phyloP scores from a whole-genome alignment of 1,284 basidiomycete genomes.

The Cutaneotrichosporon dermatis region DNA sequence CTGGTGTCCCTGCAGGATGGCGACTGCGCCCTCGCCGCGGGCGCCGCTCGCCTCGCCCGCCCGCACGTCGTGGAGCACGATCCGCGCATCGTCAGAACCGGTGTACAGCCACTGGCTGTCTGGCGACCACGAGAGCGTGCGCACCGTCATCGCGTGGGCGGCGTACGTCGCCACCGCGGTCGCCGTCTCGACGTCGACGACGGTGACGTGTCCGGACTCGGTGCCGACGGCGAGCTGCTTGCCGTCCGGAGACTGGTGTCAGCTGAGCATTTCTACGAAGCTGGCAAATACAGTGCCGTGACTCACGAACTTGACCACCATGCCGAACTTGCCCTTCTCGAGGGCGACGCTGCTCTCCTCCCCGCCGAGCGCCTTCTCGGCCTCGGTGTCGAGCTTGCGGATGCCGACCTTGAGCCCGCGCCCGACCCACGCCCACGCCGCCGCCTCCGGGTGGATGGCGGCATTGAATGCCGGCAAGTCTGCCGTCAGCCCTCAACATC shows the following conservation, averaged over 20 bases:
- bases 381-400: constrained; percentile 51
- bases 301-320: constrained; percentile 71
- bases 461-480: constrained; percentile 65
- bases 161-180: constrained; percentile 65
- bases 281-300: not conserved
- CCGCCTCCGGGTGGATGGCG: constrained; percentile 66
- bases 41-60: constrained; percentile 33
- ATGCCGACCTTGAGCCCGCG: constrained; percentile 63
- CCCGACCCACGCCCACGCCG: constrained; percentile 72
- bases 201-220: constrained; percentile 73
- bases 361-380: constrained; percentile 50
- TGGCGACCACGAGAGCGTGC: constrained; percentile 74
- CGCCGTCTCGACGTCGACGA: constrained; percentile 68
- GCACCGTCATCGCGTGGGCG: constrained; percentile 78
- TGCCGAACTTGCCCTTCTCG: constrained; percentile 73
- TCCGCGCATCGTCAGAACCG: constrained; percentile 80
- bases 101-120: constrained; percentile 73
- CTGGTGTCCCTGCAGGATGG: constrained; percentile 73
- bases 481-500: constrained; percentile 12
- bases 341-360: constrained; percentile 54
- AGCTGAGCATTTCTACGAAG: not conserved
- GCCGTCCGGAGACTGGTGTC: constrained; percentile 74
- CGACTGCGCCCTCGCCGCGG: constrained; percentile 62
- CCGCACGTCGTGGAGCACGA: constrained; percentile 76
- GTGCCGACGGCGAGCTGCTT: constrained; percentile 68